Percentiles rank a stretch among this genome's conserved stretches.
These are phyloP conservation scores for Trypethelium eluteriae DNA, from an alignment of 495 filamentous ascomycete genomes.

Conservation along the genomic window DNA sequence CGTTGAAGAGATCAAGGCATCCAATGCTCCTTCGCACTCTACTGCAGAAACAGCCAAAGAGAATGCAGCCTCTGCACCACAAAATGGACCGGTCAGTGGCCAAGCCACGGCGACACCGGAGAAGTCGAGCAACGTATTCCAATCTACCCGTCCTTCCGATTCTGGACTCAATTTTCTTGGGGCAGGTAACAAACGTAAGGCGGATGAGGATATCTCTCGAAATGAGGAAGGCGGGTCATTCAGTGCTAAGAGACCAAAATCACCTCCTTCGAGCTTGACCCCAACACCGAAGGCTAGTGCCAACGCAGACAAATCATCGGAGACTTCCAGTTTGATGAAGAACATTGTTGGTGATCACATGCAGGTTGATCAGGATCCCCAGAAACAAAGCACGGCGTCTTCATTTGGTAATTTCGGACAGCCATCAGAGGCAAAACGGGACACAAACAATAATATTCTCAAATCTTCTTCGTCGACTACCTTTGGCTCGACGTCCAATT, in stretches of 20 bases:
- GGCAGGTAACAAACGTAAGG: constrained; percentile 14
- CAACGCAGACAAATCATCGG: not conserved
- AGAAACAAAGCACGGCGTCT: not conserved
- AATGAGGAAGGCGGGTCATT: not conserved
- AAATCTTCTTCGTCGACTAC: not conserved
- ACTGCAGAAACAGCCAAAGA: not conserved
- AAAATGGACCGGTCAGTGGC: not conserved
- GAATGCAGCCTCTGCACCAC: not conserved
- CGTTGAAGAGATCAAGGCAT: constrained; percentile 13
- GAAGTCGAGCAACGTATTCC: not conserved
- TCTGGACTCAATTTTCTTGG: constrained; percentile 6
- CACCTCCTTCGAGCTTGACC: not conserved
- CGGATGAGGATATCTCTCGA: constrained; percentile 2
- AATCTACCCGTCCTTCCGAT: not conserved
- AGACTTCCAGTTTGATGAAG: constrained; percentile 10
- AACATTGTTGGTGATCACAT: not conserved
- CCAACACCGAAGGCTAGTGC: not conserved
- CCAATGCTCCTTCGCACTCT: not conserved
- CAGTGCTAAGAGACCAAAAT: constrained; percentile 8
- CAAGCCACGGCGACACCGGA: not conserved
- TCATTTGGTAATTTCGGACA: not conserved
- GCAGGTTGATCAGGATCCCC: not conserved
- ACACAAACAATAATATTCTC: too few species aligned
- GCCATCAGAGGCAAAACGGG: not conserved
- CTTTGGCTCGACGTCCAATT: not conserved